phyloP scores from a whole-genome alignment of 768 basidiomycete genomes.

The Boletus fagicola region DNA sequence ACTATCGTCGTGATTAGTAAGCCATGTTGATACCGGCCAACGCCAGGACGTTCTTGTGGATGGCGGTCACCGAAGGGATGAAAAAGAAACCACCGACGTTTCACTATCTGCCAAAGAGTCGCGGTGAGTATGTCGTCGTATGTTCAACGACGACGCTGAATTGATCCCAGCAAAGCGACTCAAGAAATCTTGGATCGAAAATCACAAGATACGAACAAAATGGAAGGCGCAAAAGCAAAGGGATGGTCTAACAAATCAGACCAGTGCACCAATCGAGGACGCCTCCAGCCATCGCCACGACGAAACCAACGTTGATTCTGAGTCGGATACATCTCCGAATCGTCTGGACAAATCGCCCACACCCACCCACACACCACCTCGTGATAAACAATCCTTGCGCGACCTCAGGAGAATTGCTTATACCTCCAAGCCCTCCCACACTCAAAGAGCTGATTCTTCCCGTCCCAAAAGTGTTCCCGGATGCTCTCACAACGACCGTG shows the following conservation, averaged over 20 bases:
- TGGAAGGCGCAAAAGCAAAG: slow-evolving; percentile 72
- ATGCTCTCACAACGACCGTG: slow-evolving; percentile 16
- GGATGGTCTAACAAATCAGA: slow-evolving; percentile 34
- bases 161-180: slow-evolving; percentile 64
- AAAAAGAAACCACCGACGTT: slow-evolving; percentile 67
- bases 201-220: slow-evolving; percentile 71
- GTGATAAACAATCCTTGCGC: slow-evolving; percentile 42
- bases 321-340: neutral
- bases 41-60: neutral
- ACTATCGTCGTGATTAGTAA: slow-evolving; percentile 25
- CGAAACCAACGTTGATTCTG: neutral
- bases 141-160: slow-evolving; percentile 2
- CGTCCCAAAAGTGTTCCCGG: slow-evolving; percentile 25
- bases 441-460: slow-evolving; percentile 49
- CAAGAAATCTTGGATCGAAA: slow-evolving; percentile 78
- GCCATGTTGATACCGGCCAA: slow-evolving; percentile 2
- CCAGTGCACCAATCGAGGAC: slow-evolving; percentile 1
- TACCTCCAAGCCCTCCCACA: slow-evolving; percentile 54
- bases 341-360: slow-evolving; percentile 3
- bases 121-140: slow-evolving; percentile 47
- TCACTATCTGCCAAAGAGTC: slow-evolving; percentile 57
- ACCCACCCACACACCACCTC: slow-evolving; percentile 5
- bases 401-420: slow-evolving; percentile 65
- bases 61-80: slow-evolving; percentile 12
- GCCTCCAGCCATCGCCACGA: neutral